phyloP scores from a whole-genome alignment of 345 rosid genomes.

The Eucalyptus erythrocorys region DNA sequence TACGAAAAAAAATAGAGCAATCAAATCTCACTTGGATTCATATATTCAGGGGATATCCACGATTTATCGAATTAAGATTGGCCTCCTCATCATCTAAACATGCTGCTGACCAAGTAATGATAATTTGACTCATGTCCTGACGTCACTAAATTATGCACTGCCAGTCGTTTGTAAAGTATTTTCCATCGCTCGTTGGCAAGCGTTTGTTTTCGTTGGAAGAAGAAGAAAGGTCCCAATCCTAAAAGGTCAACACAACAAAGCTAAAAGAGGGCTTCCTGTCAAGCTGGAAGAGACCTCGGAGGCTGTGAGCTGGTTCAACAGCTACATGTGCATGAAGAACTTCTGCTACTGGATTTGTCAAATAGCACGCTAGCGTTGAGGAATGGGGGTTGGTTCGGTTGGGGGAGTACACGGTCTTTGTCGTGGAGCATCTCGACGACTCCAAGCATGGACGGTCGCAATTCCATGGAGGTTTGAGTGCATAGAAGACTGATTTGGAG shows the following conservation, averaged over 20 bases:
- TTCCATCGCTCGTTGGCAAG: too few relatives aligned
- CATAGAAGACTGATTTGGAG: slow-evolving; percentile 61
- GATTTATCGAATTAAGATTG: too few relatives aligned
- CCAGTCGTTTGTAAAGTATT: too few relatives aligned
- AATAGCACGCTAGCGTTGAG: slow-evolving; percentile 50
- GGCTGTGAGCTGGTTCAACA: background rate
- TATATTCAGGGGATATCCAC: too few relatives aligned
- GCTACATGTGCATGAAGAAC: background rate
- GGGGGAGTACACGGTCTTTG: slow-evolving; percentile 15
- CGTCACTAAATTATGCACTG: too few relatives aligned
- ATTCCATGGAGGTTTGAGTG: slow-evolving; percentile 47
- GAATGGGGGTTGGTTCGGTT: slow-evolving; percentile 73
- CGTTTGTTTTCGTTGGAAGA: too few relatives aligned
- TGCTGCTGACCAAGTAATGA: too few relatives aligned
- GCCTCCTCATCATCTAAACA: background rate
- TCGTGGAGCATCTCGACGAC: slow-evolving; percentile 40
- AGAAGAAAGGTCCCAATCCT: too few relatives aligned
- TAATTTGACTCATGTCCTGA: too few relatives aligned
- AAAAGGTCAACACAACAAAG: too few relatives aligned
- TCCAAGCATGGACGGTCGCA: slow-evolving; percentile 54
- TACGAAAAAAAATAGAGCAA: too few relatives aligned
- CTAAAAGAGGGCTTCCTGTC: background rate
- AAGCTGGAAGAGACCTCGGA: background rate
- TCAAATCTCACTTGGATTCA: too few relatives aligned
- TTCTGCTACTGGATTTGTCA: slow-evolving; percentile 1